Percentiles rank a stretch among this genome's conserved stretches.
Evolutionary conservation across 768 basidiomycete species (phyloP).

Genomic region (Tylopilus sp.): DNA sequence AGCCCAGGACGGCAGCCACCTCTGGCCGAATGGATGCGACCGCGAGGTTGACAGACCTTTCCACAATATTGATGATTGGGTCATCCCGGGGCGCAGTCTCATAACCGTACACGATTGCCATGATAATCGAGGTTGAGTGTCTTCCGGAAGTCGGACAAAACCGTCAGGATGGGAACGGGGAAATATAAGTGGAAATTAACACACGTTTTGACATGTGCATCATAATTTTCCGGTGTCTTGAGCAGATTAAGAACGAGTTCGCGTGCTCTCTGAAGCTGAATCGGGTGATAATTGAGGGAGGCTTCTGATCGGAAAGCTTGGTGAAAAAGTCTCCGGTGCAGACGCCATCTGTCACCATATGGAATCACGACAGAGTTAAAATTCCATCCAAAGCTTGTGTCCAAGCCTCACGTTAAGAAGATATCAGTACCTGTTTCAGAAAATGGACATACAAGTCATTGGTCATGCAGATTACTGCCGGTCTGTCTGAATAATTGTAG

Average conservation of each 20-base stretch:
- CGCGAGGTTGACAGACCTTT: conserved; percentile 23
- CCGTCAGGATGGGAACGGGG: neutral
- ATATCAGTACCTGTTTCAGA: neutral
- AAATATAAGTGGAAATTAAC: neutral
- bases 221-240: conserved; percentile 15
- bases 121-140: conserved; percentile 26
- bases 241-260: conserved; percentile 27
- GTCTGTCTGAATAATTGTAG: conserved; percentile 43
- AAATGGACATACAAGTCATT: conserved; percentile 26
- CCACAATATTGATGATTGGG: conserved; percentile 24
- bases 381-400: conserved; percentile 26
- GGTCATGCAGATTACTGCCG: conserved; percentile 25
- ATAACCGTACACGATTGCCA: conserved; percentile 32
- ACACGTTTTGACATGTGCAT: conserved; percentile 25
- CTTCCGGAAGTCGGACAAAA: conserved; percentile 5
- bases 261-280: conserved; percentile 25
- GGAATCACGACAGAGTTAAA: conserved; percentile 29
- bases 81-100: conserved; percentile 23
- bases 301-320: conserved; percentile 26
- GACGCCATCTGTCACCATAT: conserved; percentile 28
- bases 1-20: conserved; percentile 34
- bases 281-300: conserved; percentile 14
- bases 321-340: conserved; percentile 28
- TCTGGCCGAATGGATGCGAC: conserved; percentile 23
- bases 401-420: neutral